Evolutionary conservation across 2,329 filamentous ascomycete species (phyloP).

Genomic region (Lecanoromycetidae sp.): DNA sequence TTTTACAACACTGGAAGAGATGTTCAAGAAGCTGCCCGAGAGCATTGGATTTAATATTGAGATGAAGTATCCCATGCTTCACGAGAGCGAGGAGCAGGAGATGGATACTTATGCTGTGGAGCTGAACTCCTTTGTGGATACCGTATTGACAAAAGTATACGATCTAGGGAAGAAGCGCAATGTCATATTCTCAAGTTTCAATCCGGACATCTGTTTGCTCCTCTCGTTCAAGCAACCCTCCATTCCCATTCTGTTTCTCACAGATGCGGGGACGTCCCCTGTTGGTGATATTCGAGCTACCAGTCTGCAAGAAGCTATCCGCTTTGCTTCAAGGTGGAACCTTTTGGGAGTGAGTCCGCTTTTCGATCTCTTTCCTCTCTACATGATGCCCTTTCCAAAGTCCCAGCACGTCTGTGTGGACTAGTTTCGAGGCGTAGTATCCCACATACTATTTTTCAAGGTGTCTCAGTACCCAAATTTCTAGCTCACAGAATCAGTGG

Average conservation of each 20-base stretch:
- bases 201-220: conserved; percentile 89
- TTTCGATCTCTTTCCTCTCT: too few relatives aligned
- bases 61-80: conserved; percentile 97
- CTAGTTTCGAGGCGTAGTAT: too few relatives aligned
- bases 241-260: conserved; percentile 89
- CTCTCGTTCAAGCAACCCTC: conserved; percentile 94
- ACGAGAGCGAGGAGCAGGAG: conserved; percentile 86
- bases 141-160: conserved; percentile 79
- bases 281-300: conserved; percentile 84
- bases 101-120: conserved; percentile 96
- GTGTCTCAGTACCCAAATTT: too few relatives aligned
- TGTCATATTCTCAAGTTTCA: conserved; percentile 94
- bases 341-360: conserved; percentile 78
- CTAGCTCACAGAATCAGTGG: too few relatives aligned
- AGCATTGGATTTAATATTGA: conserved; percentile 94
- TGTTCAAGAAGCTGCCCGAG: conserved; percentile 74
- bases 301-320: conserved; percentile 86
- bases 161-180: conserved; percentile 71
- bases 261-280: conserved; percentile 67
- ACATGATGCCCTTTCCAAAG: too few relatives aligned
- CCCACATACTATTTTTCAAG: too few relatives aligned
- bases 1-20: conserved; percentile 87
- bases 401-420: too few relatives aligned
- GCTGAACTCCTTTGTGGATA: conserved; percentile 92
- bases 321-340: conserved; percentile 92